These are phyloP conservation scores for Solanum lignicaule DNA, from an alignment of 257 asterid genomes.

Conservation along the genomic window DNA sequence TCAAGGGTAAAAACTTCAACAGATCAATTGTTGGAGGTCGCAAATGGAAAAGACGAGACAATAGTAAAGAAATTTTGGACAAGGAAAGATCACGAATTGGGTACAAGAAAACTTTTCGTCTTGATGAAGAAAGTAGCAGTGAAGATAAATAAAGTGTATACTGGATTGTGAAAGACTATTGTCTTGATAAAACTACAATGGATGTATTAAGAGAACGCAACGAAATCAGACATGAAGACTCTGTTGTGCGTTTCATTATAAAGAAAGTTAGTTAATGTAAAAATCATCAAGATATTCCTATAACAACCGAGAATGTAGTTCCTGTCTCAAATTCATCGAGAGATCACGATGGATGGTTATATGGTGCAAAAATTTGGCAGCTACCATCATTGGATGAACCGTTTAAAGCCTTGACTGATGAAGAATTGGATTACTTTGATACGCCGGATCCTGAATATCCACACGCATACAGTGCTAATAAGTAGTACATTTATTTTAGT, in stretches of 20 bases:
- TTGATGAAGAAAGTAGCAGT: neutral
- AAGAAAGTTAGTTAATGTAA: too few relatives aligned
- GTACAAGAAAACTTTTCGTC: neutral
- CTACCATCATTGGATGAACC: neutral
- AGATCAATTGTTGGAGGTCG: neutral
- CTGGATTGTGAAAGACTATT: neutral
- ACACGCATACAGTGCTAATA: neutral
- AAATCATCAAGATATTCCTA: too few relatives aligned
- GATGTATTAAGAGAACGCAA: neutral
- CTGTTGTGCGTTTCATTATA: neutral
- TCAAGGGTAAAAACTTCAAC: neutral
- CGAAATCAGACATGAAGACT: neutral
- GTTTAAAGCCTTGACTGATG: neutral
- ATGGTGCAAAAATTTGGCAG: neutral
- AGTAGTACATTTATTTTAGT: too few relatives aligned
- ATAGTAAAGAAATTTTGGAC: neutral
- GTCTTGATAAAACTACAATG: neutral
- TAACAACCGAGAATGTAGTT: neutral
- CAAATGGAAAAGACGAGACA: neutral
- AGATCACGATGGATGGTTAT: neutral
- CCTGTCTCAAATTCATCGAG: neutral
- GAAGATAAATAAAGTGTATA: neutral
- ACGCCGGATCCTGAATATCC: neutral
- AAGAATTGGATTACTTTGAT: neutral
- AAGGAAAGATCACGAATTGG: neutral